Percentiles rank a stretch among this genome's conserved stretches.
These are phyloP conservation scores for Verticillium dahliae DNA, from an alignment of 2,329 filamentous ascomycete genomes.

Conservation along the genomic window DNA sequence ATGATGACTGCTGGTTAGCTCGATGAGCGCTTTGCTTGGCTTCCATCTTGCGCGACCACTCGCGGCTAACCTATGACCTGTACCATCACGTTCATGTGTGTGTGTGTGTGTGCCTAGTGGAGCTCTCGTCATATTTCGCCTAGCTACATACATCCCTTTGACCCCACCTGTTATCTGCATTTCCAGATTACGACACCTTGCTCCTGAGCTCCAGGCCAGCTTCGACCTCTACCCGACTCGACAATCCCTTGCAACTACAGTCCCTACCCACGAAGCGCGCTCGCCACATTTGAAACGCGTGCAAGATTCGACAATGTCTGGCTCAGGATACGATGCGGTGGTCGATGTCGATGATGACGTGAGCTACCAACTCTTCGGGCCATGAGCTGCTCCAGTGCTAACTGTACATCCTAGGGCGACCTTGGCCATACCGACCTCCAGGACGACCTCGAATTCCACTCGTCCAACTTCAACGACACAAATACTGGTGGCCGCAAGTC, in stretches of 20 bases:
- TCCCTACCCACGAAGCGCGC: not conserved
- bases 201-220: not conserved
- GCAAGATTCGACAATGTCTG: constrained; percentile 52
- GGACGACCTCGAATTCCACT: constrained; percentile 98
- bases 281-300: not conserved
- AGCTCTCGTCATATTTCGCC: not conserved
- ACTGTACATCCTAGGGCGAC: constrained; percentile 61
- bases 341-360: constrained; percentile 97
- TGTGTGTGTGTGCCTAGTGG: not conserved
- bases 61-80: too few species aligned
- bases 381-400: not conserved
- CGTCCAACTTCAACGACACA: constrained; percentile 71
- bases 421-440: constrained; percentile 96
- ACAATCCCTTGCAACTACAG: not conserved
- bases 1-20: too few species aligned
- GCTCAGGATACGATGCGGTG: constrained; percentile 92
- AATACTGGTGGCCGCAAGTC: constrained; percentile 43
- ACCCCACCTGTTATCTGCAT: not conserved
- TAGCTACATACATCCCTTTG: not conserved
- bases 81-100: not conserved
- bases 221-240: not conserved
- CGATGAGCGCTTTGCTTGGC: too few species aligned
- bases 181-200: constrained; percentile 23
- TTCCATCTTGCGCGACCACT: too few species aligned
- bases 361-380: constrained; percentile 16